Conservation (phyloP, 768 basidiomycete genomes). For the Termitomyces sp. region DNA sequence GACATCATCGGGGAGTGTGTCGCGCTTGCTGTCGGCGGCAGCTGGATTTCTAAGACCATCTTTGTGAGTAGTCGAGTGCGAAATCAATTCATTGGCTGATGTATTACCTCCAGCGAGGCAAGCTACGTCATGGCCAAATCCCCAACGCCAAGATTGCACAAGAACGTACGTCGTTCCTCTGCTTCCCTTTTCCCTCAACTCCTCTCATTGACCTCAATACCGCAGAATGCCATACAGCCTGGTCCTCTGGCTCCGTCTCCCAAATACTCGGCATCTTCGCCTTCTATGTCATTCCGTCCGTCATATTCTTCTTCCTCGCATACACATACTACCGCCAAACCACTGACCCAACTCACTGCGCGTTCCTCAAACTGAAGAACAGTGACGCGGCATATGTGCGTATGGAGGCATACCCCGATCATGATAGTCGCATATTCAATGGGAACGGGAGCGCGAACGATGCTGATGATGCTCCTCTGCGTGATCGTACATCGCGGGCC, state of each 20-base stretch:
- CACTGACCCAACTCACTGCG: constrained; percentile 31
- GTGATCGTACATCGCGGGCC: background rate
- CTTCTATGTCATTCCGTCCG: constrained; percentile 32
- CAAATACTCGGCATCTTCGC: constrained; percentile 31
- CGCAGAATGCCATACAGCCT: constrained; percentile 33
- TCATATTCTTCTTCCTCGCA: constrained; percentile 29
- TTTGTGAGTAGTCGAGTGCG: constrained; percentile 23
- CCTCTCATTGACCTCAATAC: background rate
- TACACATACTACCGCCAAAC: constrained; percentile 36
- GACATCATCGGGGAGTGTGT: constrained; percentile 33
- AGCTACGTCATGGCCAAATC: constrained; percentile 24
- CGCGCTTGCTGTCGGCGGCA: constrained; percentile 26
- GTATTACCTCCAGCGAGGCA: constrained; percentile 20
- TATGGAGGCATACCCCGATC: constrained; percentile 7
- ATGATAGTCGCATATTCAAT: background rate
- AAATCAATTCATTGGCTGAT: background rate
- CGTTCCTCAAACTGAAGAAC: constrained; percentile 19
- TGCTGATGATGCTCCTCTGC: background rate
- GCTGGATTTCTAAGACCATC: constrained; percentile 28
- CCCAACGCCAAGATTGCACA: constrained; percentile 23
- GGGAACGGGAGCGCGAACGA: background rate
- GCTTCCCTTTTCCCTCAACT: background rate
- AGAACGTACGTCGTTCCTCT: constrained; percentile 24
- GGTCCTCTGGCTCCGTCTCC: constrained; percentile 30
- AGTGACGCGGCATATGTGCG: constrained; percentile 6